Base-by-base conservation (phyloP, 305 asterid genomes). In the Fraxinus sp. region DNA sequence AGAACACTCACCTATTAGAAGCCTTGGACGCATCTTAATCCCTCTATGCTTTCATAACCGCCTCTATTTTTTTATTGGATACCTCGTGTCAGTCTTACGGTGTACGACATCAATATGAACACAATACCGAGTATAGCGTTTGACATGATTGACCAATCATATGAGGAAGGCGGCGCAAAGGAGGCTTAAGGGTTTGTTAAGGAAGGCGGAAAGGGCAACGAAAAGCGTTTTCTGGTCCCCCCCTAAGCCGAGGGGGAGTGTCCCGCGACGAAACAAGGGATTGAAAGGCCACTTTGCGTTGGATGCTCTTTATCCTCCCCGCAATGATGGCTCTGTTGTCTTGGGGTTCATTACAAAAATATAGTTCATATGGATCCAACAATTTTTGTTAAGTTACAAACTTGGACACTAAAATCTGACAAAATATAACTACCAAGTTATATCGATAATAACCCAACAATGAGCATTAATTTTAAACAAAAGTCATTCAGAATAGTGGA, bases 121-220 rank as follows among this genome's bases (percentile, higher is more conserved):
- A 10, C 14, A 41, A 41, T 41, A 9, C 1, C 3, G 0, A 9
- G 49, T 9, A 9, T 41, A 41, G 49, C 4, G 4, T 3, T 41
- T 9, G 49, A 41, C 49, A 41, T 9, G 49, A 41, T 41, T 9
- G 14, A 41, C 49, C 49, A 43, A 43, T 43, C 16, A 0, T 18
- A 39, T 36, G 22, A 18, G n/a, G 59, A 75, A 35, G 59, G 79
- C 13, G 9, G 79, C 30, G 57, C 57, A 41, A 41, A 16, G 26
- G 49, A 16, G 30, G 79, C 59, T 35, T 13, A 59, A 35, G 32
- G 59, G 79, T 35, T 75, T 36, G 79, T 41, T 35, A 75, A 75
- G 43, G 76, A 30, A 30, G 76, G 33, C 39, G 76, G 33, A 41
- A 71, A 71, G 41, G 76, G 76, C 76, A 79, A 57, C 43, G 68